Evolutionary conservation across 148 eudicot genomes (phyloP), one percentile per base, ranked within the genome.

Genomic region (Cornus florida): DNA sequence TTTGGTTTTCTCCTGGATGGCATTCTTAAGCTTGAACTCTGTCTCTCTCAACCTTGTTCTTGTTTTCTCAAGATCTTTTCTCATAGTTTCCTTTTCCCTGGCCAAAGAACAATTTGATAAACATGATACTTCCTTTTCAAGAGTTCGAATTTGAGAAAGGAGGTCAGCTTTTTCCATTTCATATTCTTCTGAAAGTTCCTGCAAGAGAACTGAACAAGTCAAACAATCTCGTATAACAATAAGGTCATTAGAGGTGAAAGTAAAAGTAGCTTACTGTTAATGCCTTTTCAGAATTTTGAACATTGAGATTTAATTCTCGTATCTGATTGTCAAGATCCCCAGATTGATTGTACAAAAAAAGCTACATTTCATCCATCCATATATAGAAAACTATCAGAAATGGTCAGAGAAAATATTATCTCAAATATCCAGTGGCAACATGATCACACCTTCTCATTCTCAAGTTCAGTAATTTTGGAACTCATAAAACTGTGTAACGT

Each of bases 41-140:
- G 93, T 89, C 48, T 96, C 99, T 87, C 87, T 94, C 87, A 93
- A 79, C 72, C 90, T 93, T 6, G 89, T 65, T 84, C 81, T 96
- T 72, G 95, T 89, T 86, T 96, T 96, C 90, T 96, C 98, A 35
- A 93, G 89, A 59, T 96, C 99, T 87, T 96, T 96, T 83, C 99
- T 85, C 79, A 96, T 78, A 67, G 79, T 91, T 78, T 94, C 99
- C 83, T 92, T 96, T 75, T 93, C 99, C 85, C 79, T 91, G 24
- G 89, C 87, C 85, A 94, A 75, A 67, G 91, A 90, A 56, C 94
- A 85, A 23, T 92, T 83, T 73, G 98, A 90, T 81, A 96, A 82
- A 74, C 81, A 89, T 72, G 78, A 89, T 69, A 90, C 50, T 82
- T 93, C 97, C 79, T 80, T 88, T 78, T 94, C 86, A 64, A 96